Evolutionary conservation across 75 land plant species (phyloP).

Genomic region (Adiantum capillusveneris): DNA sequence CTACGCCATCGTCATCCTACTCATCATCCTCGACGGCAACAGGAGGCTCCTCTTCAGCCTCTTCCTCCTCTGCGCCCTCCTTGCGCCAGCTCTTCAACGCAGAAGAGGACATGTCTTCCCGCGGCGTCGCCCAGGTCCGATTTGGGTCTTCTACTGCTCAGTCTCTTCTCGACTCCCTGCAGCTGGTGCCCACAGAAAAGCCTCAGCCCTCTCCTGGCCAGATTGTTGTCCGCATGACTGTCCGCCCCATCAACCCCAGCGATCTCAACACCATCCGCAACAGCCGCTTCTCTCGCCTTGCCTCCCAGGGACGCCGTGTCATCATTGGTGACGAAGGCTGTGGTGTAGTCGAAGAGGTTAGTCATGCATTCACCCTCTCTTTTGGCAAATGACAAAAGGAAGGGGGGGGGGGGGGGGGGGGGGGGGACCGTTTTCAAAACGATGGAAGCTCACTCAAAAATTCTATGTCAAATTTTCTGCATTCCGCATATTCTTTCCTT

Average conservation of each 20-base stretch:
- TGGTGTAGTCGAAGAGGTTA: conserved; percentile 27
- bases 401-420: too few species aligned
- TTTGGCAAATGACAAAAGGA: too few species aligned
- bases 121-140: conserved; percentile 2
- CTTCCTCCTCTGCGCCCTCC: too few species aligned
- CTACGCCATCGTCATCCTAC: too few species aligned
- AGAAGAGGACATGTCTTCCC: background rate
- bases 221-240: conserved; percentile 28
- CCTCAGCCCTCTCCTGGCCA: conserved; percentile 24
- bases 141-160: background rate
- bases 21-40: too few species aligned
- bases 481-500: too few species aligned
- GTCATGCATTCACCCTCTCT: background rate
- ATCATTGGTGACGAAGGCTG: conserved; percentile 32
- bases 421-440: too few species aligned
- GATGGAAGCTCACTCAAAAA: too few species aligned
- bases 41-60: too few species aligned
- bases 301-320: background rate
- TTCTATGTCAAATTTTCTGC: too few species aligned
- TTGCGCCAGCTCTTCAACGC: background rate
- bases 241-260: conserved; percentile 30
- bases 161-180: background rate
- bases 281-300: conserved; percentile 1
- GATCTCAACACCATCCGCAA: conserved; percentile 19
- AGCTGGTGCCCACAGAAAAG: conserved; percentile 5